Evolutionary conservation across 495 filamentous ascomycete species (phyloP).

Genomic region (Penicillium samsonianum): DNA sequence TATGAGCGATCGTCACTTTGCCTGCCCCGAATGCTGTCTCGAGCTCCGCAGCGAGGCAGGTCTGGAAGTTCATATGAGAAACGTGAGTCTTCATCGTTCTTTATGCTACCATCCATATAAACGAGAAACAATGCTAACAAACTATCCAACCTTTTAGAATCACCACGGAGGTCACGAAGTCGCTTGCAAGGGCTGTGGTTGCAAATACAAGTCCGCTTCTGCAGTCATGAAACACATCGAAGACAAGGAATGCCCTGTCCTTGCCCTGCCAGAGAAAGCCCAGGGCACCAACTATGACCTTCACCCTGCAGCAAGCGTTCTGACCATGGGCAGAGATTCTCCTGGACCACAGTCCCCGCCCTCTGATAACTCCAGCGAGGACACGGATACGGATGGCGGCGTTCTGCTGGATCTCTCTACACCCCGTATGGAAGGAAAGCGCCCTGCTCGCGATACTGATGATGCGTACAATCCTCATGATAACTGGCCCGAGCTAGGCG

Average conservation of each 20-base stretch:
- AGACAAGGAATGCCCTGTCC: conserved; percentile 39
- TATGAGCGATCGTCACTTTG: conserved; percentile 44
- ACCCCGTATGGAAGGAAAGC: neutral
- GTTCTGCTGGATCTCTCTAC: neutral
- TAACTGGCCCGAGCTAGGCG: neutral
- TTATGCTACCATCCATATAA: neutral
- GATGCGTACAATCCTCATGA: neutral
- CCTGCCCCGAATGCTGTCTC: conserved; percentile 52
- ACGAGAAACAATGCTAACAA: conserved; percentile 6
- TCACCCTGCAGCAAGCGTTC: neutral
- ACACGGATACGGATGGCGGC: conserved; percentile 21
- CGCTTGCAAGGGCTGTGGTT: conserved; percentile 47
- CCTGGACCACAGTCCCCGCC: conserved; percentile 17
- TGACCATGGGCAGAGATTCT: neutral
- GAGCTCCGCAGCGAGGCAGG: conserved; percentile 52
- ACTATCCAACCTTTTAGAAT: conserved; percentile 19
- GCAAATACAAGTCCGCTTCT: conserved; percentile 44
- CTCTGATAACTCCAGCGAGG: conserved; percentile 34
- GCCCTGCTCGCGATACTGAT: neutral
- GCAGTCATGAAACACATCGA: conserved; percentile 54
- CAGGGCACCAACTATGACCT: neutral
- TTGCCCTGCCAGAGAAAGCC: neutral
- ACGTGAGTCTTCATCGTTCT: conserved; percentile 29
- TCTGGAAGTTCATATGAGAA: conserved; percentile 45
- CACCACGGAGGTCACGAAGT: conserved; percentile 48